Base-by-base conservation (phyloP, 176 grass and related monocot genomes). In the Triticum urartu region DNA sequence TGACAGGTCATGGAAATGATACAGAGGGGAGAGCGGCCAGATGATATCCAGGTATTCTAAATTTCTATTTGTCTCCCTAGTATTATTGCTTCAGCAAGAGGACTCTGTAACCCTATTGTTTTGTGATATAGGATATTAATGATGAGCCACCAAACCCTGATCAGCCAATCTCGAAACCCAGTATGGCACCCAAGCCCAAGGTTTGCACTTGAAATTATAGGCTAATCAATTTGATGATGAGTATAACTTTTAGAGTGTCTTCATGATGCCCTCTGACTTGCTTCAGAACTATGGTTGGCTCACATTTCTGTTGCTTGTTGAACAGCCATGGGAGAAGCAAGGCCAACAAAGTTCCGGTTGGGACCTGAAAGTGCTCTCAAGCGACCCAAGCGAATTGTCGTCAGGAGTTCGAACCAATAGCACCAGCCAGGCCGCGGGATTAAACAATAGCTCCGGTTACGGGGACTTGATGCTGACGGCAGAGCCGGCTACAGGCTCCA, bases 1-100 rank as follows among this genome's bases (percentile, higher is more conserved):
- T 88, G 72, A 70, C 88, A 95, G 93, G 79, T 91, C 70, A 90
- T 92, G 62, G 90, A 95, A 90, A 89, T 92, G 88, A 79, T 95
- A 75, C 88, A 91, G 71, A 90, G 93, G 83, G 93, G 88, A 65
- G 93, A 92, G 67, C 79, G 28, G 64, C 93, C 90, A 81, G 86
- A 88, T 77, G 91, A 91, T 85, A 89, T 95, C 60, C 87, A 89
- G 88, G 93, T 87, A 74, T 21, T 80, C 24, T n/a, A 21, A 52
- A 68, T 63, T 78, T 59, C 30, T 83, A 9, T 25, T 24, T 78
- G 59, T 54, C 21, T 81, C 78, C 28, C 15, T 21, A 59, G 18
- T n/a, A 54, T 38, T 68, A 64, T 14, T 59, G 43, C 20, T 73
- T 6, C 50, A 81, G 72, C 28, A 77, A 64, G 10, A 70, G 7